These are phyloP conservation scores for Dioscorea zingiberensis DNA, from an alignment of 106 monocot species.

Conservation along the genomic window DNA sequence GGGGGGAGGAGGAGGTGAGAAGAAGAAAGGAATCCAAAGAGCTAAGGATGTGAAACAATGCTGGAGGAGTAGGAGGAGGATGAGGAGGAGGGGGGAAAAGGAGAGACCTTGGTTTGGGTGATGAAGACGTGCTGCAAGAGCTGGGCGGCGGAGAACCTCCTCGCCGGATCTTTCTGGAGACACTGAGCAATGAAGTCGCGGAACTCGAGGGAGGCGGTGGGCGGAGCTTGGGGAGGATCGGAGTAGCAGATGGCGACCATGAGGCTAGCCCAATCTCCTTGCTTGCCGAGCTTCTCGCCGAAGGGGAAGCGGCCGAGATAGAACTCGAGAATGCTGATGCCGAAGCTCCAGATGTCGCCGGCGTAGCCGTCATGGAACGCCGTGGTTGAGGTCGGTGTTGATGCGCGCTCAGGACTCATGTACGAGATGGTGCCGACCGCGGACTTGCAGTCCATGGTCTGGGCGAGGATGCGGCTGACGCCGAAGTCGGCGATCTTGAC, in stretches of 20 bases:
- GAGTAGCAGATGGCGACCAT: slow-evolving; percentile 82
- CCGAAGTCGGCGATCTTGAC: slow-evolving; percentile 98
- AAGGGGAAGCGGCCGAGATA: slow-evolving; percentile 73
- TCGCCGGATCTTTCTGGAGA: slow-evolving; percentile 64
- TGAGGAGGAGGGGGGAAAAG: neutral
- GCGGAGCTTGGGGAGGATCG: slow-evolving; percentile 62
- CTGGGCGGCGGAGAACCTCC: slow-evolving; percentile 40
- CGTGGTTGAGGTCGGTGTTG: slow-evolving; percentile 85
- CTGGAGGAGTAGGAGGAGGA: slow-evolving; percentile 58
- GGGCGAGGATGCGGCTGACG: slow-evolving; percentile 77
- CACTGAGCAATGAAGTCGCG: slow-evolving; percentile 56
- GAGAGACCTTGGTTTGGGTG: neutral
- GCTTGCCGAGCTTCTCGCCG: slow-evolving; percentile 58
- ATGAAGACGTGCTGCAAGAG: slow-evolving; percentile 86
- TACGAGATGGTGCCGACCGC: slow-evolving; percentile 90
- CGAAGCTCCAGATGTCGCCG: slow-evolving; percentile 96
- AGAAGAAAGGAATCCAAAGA: no score
- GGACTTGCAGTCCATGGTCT: slow-evolving; percentile 95
- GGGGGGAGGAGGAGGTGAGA: no score
- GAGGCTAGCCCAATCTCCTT: slow-evolving; percentile 85
- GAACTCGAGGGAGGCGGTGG: slow-evolving; percentile 58
- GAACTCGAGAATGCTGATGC: slow-evolving; percentile 82
- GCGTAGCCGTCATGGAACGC: slow-evolving; percentile 76
- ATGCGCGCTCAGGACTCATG: slow-evolving; percentile 95
- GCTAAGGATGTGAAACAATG: no score